Evolutionary conservation across 202 grass and related monocot species (phyloP), one percentile per base, ranked within the genome.

Genomic region (Setaria viridis): DNA sequence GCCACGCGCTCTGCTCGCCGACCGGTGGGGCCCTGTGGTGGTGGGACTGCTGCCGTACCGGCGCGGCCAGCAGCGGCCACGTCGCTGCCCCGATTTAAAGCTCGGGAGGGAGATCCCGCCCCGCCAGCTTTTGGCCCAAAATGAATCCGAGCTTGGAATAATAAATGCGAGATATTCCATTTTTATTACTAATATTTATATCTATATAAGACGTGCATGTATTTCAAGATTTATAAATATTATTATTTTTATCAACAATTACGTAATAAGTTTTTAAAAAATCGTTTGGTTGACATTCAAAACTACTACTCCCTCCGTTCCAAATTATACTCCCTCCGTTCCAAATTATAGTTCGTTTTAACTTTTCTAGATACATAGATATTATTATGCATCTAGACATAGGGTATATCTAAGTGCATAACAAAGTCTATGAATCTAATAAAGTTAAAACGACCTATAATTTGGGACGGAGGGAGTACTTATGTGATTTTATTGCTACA

Each of bases 91-190:
- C 8, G 32, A 72, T 76, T 59, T 20, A 70, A 58, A 58, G 50
- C 65, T 45, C 4, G 65, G 0, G 13, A 30, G 65, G 0, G 13
- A 30, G 9, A 15, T n/a, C 74, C 53, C 39, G 54, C 54, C 41
- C 14, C 32, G 49, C 49, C 30, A 55, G 30, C 49, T 25, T 43
- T 39, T 63, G 54, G 46, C 9, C 17, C 17, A 48, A 50, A 80
- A 50, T 73, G 30, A 65, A 65, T 67, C 46, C 58, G 47, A 54
- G 81, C 14, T 84, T 67, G n/a, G n/a, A 33, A 67, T 62, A 69
- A 58, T 37, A 67, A 64, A 73, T 17, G 32, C 42, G 16, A 33
- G 9, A 5, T 10, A 13, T 37, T 74, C n/a, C 49, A 1, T 55
- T 55, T 20, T 55, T 6, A 33, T 41, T 41, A 41, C 5, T 41